Percentiles rank a stretch among this genome's conserved stretches.
Conservation (phyloP, 805 yeast genomes). For the Wickerhamiella kurtzmanii region DNA sequence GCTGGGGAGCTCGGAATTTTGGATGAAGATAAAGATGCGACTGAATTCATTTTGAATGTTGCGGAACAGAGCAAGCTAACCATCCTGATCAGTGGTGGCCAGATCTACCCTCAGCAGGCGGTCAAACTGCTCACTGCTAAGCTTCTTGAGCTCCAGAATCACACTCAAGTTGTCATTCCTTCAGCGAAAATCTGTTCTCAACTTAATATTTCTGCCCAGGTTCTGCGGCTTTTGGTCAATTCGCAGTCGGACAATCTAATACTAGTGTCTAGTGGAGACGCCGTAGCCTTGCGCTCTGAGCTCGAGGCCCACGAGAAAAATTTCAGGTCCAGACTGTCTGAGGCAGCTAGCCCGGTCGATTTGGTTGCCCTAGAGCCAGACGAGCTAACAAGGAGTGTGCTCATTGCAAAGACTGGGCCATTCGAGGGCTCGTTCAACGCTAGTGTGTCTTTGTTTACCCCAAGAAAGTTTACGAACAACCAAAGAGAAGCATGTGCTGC, state of each 20-base stretch:
- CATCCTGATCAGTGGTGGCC: background rate
- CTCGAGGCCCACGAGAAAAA: background rate
- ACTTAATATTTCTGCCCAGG: background rate
- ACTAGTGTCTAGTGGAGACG: background rate
- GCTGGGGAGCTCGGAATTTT: conserved; percentile 4
- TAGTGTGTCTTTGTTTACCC: conserved; percentile 6
- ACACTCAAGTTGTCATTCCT: background rate
- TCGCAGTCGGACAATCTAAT: background rate
- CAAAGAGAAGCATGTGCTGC: conserved; percentile 2
- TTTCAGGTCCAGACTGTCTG: background rate
- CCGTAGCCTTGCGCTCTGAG: background rate
- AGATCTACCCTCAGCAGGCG: background rate
- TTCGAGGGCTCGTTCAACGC: conserved; percentile 5
- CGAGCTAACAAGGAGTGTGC: background rate
- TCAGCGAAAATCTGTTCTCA: background rate
- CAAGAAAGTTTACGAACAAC: conserved; percentile 5
- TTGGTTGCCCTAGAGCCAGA: background rate
- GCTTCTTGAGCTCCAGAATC: background rate
- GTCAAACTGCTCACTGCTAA: background rate
- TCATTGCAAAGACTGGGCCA: background rate
- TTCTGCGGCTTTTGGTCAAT: background rate
- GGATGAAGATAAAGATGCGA: background rate
- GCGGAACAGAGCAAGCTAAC: background rate
- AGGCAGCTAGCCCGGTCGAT: background rate
- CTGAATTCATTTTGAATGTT: background rate